These are phyloP conservation scores for Talaromyces albobiverticillius DNA, from an alignment of 2,329 filamentous ascomycete species.

Conservation along the genomic window DNA sequence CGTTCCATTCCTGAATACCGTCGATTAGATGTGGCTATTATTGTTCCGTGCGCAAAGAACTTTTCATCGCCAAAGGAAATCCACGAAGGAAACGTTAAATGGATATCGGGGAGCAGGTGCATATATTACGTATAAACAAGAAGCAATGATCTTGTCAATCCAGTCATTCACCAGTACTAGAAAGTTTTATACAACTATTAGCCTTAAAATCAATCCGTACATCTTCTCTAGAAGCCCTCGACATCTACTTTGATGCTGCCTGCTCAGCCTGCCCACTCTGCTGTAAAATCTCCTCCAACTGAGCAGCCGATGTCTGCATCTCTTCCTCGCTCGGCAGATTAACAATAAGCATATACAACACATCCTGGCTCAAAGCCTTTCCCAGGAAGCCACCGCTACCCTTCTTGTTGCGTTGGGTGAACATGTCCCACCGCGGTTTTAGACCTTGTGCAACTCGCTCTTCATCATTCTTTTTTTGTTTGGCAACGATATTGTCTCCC, in stretches of 20 bases:
- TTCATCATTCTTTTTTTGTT: background rate
- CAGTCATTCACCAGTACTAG: no score
- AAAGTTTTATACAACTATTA: no score
- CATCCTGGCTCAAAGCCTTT: slow-evolving; percentile 32
- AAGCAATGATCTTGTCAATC: no score
- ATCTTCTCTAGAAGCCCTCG: no score
- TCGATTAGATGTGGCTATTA: background rate
- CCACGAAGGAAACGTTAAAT: background rate
- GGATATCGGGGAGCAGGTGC: no score
- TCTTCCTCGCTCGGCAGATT: slow-evolving; percentile 49
- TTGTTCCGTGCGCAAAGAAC: background rate
- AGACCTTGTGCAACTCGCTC: background rate
- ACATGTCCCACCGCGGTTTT: background rate
- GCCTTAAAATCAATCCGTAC: no score
- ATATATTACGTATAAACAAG: no score
- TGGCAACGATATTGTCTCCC: background rate
- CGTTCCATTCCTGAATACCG: background rate
- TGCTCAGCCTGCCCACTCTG: no score
- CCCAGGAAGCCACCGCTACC: background rate
- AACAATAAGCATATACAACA: slow-evolving; percentile 52
- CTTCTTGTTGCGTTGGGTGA: slow-evolving; percentile 15
- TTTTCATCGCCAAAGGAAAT: background rate
- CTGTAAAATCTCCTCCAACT: background rate
- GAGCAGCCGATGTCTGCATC: slow-evolving; percentile 22
- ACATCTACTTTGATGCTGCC: no score